These are phyloP conservation scores for Lepidium aucheri DNA, from an alignment of 345 rosid species.

Conservation along the genomic window DNA sequence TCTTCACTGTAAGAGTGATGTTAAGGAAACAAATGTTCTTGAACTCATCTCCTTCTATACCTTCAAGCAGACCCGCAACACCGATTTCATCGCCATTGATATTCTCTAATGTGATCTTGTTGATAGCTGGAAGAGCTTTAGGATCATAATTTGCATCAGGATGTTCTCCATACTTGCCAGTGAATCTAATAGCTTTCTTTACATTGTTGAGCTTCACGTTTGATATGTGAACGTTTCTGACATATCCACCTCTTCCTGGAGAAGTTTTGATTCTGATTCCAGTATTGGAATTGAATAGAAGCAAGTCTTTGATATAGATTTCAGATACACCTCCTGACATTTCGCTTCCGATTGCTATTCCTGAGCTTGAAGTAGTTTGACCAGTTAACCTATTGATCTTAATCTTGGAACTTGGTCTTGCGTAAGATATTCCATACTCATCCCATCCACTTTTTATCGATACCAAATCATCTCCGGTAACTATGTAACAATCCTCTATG, in stretches of 20 bases:
- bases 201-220: slow-evolving; percentile 59
- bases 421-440: slow-evolving; percentile 79
- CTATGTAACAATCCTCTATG: slow-evolving; percentile 81
- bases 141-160: slow-evolving; percentile 73
- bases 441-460: slow-evolving; percentile 98
- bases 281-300: slow-evolving; percentile 47
- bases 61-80: slow-evolving; percentile 74
- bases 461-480: slow-evolving; percentile 89
- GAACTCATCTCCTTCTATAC: slow-evolving; percentile 73
- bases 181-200: slow-evolving; percentile 55
- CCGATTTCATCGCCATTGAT: slow-evolving; percentile 55
- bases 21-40: slow-evolving; percentile 64
- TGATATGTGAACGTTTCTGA: slow-evolving; percentile 59
- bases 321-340: slow-evolving; percentile 98
- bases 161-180: slow-evolving; percentile 72
- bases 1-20: slow-evolving; percentile 39
- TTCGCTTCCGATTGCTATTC: slow-evolving; percentile 90
- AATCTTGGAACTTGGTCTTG: slow-evolving; percentile 70
- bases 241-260: slow-evolving; percentile 90
- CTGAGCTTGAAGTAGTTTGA: slow-evolving; percentile 62
- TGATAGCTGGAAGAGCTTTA: slow-evolving; percentile 62
- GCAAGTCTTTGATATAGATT: slow-evolving; percentile 54
- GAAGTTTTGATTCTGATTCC: slow-evolving; percentile 83
- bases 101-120: slow-evolving; percentile 61
- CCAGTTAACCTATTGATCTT: slow-evolving; percentile 60